Base-by-base conservation (phyloP, 305 asterid genomes). In the Fraxinus floribunda region DNA sequence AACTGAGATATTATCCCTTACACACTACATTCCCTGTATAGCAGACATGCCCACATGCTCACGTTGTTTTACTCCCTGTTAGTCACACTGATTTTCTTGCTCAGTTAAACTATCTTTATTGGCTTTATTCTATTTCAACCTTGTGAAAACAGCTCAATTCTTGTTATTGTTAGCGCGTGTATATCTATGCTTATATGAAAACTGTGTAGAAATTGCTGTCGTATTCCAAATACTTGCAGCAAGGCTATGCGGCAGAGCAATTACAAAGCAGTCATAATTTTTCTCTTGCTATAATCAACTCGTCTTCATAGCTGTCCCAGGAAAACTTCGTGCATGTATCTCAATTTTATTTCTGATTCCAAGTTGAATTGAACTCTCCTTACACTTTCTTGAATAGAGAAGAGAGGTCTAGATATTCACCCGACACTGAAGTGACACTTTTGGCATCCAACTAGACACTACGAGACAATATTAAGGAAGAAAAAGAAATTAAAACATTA, bases 81-180 rank as follows among this genome's bases (percentile, higher is more conserved):
- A 29, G 10, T 4, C 38, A 39, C 38, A 34, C n/a, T 77, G 52
- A 34, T 75, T 74, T 49, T 22, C 82, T 79, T 13, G 34, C 36
- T 26, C 16, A 52, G 76, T 60, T 32, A 52, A 55, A 52, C 74
- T 73, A 49, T 64, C 35, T 20, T 38, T 6, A 15, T 2, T 75
- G 77, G 41, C 32, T 60, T 1, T 44, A 57, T 16, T 60, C 64
- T 22, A 7, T 29, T 0, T 41, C 26, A 81, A 71, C 46, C 5
- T 24, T 78, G 62, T 75, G 81, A 79, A 66, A 22, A 62, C 32
- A 22, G 36, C 38, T n/a, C 6, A 16, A 16, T 62, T 84, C 44
- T 78, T 71, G 73, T 76, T 16, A 77, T 32, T 0, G n/a, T 76
- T 2, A 46, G 2, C 4, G 38, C 7, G 30, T 18, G n/a, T 79